Evolutionary conservation across 2,329 filamentous ascomycete species (phyloP), one percentile per base, ranked within the genome.

Genomic region (Hansfordia pulvinata): DNA sequence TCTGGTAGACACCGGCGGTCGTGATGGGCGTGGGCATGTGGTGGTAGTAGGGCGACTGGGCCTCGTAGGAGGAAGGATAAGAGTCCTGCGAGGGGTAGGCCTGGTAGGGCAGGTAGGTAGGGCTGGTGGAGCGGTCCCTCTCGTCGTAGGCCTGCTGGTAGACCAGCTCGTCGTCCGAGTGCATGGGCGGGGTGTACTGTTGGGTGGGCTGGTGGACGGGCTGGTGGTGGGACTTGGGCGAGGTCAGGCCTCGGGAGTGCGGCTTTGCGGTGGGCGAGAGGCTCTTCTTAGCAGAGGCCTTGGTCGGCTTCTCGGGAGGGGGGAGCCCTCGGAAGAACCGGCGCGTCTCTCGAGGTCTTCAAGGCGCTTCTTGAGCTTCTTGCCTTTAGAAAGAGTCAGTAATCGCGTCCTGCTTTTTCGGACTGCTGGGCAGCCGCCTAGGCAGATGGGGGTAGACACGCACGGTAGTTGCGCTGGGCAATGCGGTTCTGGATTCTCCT

Each of bases 401-500:
- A 8, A 17, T 20, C 7, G 4, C 21, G 9, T 18, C 12, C 4
- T n/a, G n/a, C n/a, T n/a, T n/a, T n/a, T n/a, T n/a, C n/a, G n/a
- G 10, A 28, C 12, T 28, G 13, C 14, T 18, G 17, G 20, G 24
- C 24, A 31, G 30, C 18, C 12, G 17, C 17, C 10, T 21, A 8
- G 14, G 19, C 11, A 17, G 13, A 21, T 17, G 13, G n/a, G 25
- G 22, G 15, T 9, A 17, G 31, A 28, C 33, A 54, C 52, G 20
- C 64, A 93, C 85, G 85, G 62, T 94, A 94, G 63, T 93, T 93
- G 46, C 86, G 78, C 60, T 96, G 88, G 40, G 88, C 88, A 65
- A 96, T 94, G 42, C 88, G 76, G 61, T 96, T 96, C 59, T 96
- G 86, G 60, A 94, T 93, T 49, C 86, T 73, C 45, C 86, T 69